Evolutionary conservation across 148 eudicot genomes (phyloP), one percentile per base, ranked within the genome.

Genomic region (Nyssa sinensis): DNA sequence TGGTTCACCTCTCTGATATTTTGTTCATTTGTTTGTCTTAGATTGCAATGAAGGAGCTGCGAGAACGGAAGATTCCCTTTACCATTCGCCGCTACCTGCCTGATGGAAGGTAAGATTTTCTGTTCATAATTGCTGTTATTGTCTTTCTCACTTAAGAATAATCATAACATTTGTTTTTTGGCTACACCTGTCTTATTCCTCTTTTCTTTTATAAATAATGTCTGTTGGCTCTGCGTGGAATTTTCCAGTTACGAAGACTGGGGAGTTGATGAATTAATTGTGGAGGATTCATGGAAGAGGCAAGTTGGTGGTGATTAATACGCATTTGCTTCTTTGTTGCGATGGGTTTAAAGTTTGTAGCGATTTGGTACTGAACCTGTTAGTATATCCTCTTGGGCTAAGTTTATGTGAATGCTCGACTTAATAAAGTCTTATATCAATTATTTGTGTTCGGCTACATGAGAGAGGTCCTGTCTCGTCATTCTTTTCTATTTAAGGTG

Each of bases 11-110:
- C 7, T 31, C 23, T 59, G 11, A 62, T 19, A 1, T 58, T 13
- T 32, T 23, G 1, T 19, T 5, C 7, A 25, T 55, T 24, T 27
- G 27, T 62, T 69, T 70, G 34, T 39, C 66, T 73, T 67, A 96
- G 99, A 96, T 96, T 84, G 98, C 99, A 29, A 96, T 96, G 99
- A 96, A 96, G 85, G 98, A 96, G 74, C 93, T 96, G 17, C 89
- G 98, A 27, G 77, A 93, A 79, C 83, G 90, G 71, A 95, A 96
- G 83, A 93, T 96, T 61, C 99, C 99, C 53, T 96, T 96, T 75
- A 96, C 99, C 68, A 96, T 96, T 33, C 96, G 99, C 27, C 97
- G 99, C 31, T 96, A 91, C 81, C 83, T 96, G 72, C 99, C 99
- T 57, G 99, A 96, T 86, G 97, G 96, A 85, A 94, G 98, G 98